Conservation (phyloP, 2,329 filamentous ascomycete species). For the Pseudohalonectria lignicola region DNA sequence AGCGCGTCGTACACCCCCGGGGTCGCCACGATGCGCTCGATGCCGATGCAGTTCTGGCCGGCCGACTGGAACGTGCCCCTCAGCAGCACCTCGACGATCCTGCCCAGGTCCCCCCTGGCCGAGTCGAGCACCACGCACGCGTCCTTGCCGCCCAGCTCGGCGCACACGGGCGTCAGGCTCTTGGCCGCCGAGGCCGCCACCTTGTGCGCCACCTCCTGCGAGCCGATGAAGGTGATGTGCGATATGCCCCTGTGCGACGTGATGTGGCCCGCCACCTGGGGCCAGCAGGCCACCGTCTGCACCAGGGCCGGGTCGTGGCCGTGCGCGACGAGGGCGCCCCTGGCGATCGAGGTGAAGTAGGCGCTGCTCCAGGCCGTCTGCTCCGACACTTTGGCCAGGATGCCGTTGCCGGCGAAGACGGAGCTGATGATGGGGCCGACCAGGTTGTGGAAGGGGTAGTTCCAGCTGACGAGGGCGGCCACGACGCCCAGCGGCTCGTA, state of each 20-base stretch:
- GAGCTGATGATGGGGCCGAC: slow-evolving; percentile 83
- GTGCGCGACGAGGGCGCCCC: slow-evolving; percentile 69
- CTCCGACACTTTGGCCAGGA: slow-evolving; percentile 90
- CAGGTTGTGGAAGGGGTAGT: slow-evolving; percentile 94
- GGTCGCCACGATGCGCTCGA: slow-evolving; percentile 81
- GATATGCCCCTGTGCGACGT: slow-evolving; percentile 76
- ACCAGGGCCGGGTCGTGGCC: slow-evolving; percentile 74
- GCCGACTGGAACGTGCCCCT: slow-evolving; percentile 90
- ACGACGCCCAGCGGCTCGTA: slow-evolving; percentile 94
- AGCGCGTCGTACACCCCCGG: slow-evolving; percentile 67
- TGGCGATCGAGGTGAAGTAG: slow-evolving; percentile 73
- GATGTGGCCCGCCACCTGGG: slow-evolving; percentile 66
- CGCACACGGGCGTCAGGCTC: slow-evolving; percentile 73
- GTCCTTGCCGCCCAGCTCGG: slow-evolving; percentile 93
- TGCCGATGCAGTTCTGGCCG: slow-evolving; percentile 95
- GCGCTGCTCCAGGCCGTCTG: slow-evolving; percentile 85
- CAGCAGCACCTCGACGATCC: slow-evolving; percentile 74
- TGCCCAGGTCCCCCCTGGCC: slow-evolving; percentile 49
- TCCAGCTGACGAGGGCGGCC: slow-evolving; percentile 90
- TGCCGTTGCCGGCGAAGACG: slow-evolving; percentile 82
- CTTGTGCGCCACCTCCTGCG: slow-evolving; percentile 71
- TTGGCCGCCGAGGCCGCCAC: slow-evolving; percentile 82
- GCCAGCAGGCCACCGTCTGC: slow-evolving; percentile 82
- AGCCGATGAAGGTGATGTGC: slow-evolving; percentile 95
- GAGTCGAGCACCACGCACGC: slow-evolving; percentile 84